These are phyloP conservation scores for Nasturtium officinale DNA, from an alignment of 345 rosid genomes.

Conservation along the genomic window DNA sequence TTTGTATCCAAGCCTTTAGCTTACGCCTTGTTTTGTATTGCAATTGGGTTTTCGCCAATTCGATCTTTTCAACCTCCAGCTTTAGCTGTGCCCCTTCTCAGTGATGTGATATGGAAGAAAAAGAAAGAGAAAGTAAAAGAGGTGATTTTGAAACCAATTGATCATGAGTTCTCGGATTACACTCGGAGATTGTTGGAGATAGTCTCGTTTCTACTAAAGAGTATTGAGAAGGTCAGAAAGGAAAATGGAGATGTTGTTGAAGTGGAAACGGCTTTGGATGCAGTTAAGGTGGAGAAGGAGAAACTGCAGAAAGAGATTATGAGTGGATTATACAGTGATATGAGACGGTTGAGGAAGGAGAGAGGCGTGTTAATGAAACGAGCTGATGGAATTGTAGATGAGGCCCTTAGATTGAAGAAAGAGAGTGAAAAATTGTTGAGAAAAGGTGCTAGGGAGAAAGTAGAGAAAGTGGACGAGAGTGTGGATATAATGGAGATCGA, in stretches of 20 bases:
- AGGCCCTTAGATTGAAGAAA: slow-evolving; percentile 47
- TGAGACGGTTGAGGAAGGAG: slow-evolving; percentile 54
- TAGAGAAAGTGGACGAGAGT: slow-evolving; percentile 51
- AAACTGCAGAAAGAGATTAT: slow-evolving; percentile 66
- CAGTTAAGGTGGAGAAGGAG: slow-evolving; percentile 60
- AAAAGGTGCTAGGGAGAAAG: slow-evolving; percentile 39
- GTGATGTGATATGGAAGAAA: slow-evolving; percentile 46
- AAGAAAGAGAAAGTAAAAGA: slow-evolving; percentile 45
- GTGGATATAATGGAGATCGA: slow-evolving; percentile 59
- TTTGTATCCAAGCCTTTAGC: slow-evolving; percentile 51
- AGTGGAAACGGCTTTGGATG: slow-evolving; percentile 53
- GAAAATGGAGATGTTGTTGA: slow-evolving; percentile 52
- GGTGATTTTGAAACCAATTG: slow-evolving; percentile 44
- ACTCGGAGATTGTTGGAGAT: slow-evolving; percentile 64
- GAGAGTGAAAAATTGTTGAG: slow-evolving; percentile 44
- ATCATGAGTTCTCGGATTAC: slow-evolving; percentile 56
- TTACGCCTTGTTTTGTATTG: slow-evolving; percentile 62
- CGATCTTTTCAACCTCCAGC: slow-evolving; percentile 54
- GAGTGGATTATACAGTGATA: slow-evolving; percentile 54
- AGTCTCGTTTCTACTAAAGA: slow-evolving; percentile 59
- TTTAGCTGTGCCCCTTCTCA: slow-evolving; percentile 51
- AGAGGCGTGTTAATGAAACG: slow-evolving; percentile 54
- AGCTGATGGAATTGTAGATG: slow-evolving; percentile 56
- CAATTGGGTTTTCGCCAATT: slow-evolving; percentile 62
- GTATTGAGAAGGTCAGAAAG: slow-evolving; percentile 60